These are phyloP conservation scores for Geosmithia flava DNA, from an alignment of 2,329 filamentous ascomycete species.

Conservation along the genomic window DNA sequence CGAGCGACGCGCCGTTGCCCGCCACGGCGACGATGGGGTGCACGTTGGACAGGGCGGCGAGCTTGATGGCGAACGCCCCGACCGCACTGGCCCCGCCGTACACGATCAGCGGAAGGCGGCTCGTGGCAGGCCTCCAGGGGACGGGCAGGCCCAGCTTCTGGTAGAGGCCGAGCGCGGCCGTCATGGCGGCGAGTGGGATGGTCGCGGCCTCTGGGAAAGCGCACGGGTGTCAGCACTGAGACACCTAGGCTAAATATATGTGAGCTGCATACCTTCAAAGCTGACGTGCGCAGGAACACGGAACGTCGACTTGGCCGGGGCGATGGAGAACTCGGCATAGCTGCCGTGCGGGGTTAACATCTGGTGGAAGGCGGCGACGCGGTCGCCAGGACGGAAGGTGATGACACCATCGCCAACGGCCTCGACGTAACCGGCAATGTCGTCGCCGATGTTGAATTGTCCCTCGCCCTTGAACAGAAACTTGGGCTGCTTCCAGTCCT, in stretches of 20 bases:
- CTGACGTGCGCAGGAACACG: slow-evolving; percentile 31
- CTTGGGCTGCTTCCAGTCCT: neutral
- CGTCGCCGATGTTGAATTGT: slow-evolving; percentile 7
- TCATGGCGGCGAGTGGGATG: slow-evolving; percentile 42
- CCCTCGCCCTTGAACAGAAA: neutral
- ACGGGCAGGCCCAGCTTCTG: too few species aligned
- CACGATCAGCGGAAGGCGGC: slow-evolving; percentile 17
- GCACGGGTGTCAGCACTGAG: too few species aligned
- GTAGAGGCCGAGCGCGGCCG: slow-evolving; percentile 25
- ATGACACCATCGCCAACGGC: slow-evolving; percentile 7
- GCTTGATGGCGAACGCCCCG: slow-evolving; percentile 44
- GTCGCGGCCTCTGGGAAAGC: slow-evolving; percentile 41
- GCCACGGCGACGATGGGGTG: slow-evolving; percentile 48
- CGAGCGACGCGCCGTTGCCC: slow-evolving; percentile 18
- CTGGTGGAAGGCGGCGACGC: slow-evolving; percentile 32
- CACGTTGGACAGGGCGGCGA: slow-evolving; percentile 33
- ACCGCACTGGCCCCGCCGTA: slow-evolving; percentile 41
- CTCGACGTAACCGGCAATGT: slow-evolving; percentile 10
- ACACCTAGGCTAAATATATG: too few species aligned
- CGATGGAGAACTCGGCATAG: slow-evolving; percentile 48
- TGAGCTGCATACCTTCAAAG: slow-evolving; percentile 29
- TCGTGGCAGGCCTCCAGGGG: too few species aligned
- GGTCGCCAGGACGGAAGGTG: slow-evolving; percentile 20
- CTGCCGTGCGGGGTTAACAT: slow-evolving; percentile 36
- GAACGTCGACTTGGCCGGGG: slow-evolving; percentile 40